phyloP scores from a whole-genome alignment of 192 early-diverging fungal species.

The Oehlia diaphana region DNA sequence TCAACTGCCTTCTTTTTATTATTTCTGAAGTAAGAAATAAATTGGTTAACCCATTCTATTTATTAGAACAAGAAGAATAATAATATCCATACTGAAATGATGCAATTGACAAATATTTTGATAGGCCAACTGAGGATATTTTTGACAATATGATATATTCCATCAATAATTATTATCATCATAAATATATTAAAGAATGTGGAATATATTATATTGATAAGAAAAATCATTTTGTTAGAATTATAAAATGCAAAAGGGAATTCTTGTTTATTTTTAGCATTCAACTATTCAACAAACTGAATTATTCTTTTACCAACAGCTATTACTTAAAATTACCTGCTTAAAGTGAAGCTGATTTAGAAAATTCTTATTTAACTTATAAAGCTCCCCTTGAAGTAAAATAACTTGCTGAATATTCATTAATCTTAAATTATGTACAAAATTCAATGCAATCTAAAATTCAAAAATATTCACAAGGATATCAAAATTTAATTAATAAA shows the following conservation, averaged over 20 bases:
- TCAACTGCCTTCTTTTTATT: neutral
- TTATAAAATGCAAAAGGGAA: neutral
- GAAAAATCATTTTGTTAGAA: neutral
- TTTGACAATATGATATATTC: neutral
- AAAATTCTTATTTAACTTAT: too few relatives aligned
- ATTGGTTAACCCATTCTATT: neutral
- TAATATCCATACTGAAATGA: neutral
- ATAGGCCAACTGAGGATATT: neutral
- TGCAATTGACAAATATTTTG: conserved; percentile 12
- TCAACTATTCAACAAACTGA: neutral
- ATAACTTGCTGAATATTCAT: too few relatives aligned
- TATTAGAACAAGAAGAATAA: neutral
- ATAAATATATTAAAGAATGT: neutral
- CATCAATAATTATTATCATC: neutral
- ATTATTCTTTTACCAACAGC: neutral
- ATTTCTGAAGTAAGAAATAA: neutral
- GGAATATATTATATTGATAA: neutral
- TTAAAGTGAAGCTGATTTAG: too few relatives aligned
- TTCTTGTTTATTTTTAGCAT: neutral
- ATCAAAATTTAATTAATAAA: too few relatives aligned
- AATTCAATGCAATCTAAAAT: too few relatives aligned
- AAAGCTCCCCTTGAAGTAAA: too few relatives aligned
- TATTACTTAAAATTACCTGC: too few relatives aligned
- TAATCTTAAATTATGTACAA: too few relatives aligned
- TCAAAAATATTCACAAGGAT: too few relatives aligned